Evolutionary conservation across 106 monocot species (phyloP).

Genomic region (Chionographis japonica): DNA sequence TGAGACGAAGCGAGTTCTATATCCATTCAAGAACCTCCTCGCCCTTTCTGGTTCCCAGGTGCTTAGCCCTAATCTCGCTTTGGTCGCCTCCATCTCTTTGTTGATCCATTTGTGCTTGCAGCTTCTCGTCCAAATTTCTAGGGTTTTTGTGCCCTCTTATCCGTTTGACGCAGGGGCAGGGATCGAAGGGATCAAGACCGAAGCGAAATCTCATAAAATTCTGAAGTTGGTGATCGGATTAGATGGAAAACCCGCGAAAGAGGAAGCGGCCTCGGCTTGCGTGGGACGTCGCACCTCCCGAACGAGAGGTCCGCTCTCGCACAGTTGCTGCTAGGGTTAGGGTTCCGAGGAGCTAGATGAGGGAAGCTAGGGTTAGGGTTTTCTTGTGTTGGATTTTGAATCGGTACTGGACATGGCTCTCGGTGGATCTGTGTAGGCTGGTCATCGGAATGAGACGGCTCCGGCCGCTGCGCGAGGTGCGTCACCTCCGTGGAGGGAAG

Average conservation of each 20-base stretch:
- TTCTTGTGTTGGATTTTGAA: constrained; percentile 9
- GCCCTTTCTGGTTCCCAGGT: too few relatives aligned
- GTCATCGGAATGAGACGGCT: constrained; percentile 17
- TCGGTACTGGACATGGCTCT: constrained; percentile 5
- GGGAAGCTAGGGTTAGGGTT: constrained; percentile 15
- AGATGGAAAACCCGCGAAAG: constrained; percentile 37
- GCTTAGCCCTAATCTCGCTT: too few relatives aligned
- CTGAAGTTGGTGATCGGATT: too few relatives aligned
- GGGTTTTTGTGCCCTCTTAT: too few relatives aligned
- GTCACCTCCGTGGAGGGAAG: constrained; percentile 80
- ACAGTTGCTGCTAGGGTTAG: constrained; percentile 12
- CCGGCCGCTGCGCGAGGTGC: constrained; percentile 23
- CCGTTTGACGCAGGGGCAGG: too few relatives aligned
- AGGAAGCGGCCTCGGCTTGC: constrained; percentile 60
- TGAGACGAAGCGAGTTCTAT: too few relatives aligned
- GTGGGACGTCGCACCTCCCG: constrained; percentile 38
- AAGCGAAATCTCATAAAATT: too few relatives aligned
- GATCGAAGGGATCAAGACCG: too few relatives aligned
- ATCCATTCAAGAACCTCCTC: too few relatives aligned
- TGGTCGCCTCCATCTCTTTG: too few relatives aligned
- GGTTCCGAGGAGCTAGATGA: constrained; percentile 2
- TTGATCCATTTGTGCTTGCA: too few relatives aligned
- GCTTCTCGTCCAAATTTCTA: too few relatives aligned
- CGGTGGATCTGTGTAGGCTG: constrained; percentile 31
- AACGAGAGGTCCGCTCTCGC: constrained; percentile 19